Conservation (phyloP, 2,329 filamentous ascomycete genomes). For the Zasmidium cellare region DNA sequence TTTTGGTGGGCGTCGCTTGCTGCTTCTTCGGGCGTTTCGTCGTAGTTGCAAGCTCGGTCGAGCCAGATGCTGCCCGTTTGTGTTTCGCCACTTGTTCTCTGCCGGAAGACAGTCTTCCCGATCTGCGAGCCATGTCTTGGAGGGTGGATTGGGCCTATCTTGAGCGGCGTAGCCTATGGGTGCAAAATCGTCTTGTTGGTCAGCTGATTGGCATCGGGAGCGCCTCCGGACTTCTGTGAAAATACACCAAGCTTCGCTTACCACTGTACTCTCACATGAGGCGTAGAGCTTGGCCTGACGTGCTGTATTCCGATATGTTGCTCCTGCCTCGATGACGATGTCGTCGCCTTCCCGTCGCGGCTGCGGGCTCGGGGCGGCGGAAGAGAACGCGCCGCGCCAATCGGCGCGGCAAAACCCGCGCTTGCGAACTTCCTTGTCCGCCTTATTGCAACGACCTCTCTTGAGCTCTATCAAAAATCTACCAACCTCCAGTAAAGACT, state of each 20-base stretch:
- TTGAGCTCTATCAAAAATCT: neutral
- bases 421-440: too few species aligned
- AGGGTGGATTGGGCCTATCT: neutral
- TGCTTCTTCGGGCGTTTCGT: constrained; percentile 27
- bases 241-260: too few species aligned
- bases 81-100: constrained; percentile 15
- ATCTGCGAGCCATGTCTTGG: constrained; percentile 28
- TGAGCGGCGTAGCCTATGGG: neutral
- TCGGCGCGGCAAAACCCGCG: neutral
- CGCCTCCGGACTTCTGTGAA: too few species aligned
- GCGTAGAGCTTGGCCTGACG: too few species aligned
- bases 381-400: too few species aligned
- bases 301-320: too few species aligned
- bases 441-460: neutral
- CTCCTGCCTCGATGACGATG: too few species aligned
- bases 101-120: constrained; percentile 23
- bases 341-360: too few species aligned
- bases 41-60: neutral
- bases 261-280: too few species aligned
- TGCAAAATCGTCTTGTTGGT: neutral
- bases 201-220: neutral
- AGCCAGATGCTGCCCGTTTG: constrained; percentile 29
- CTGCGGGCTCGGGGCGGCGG: too few species aligned
- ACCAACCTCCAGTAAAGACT: neutral
- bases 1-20: constrained; percentile 46